Base-by-base conservation (phyloP, 139 green algal genomes). In the Mesotaenium endlicherianum region DNA sequence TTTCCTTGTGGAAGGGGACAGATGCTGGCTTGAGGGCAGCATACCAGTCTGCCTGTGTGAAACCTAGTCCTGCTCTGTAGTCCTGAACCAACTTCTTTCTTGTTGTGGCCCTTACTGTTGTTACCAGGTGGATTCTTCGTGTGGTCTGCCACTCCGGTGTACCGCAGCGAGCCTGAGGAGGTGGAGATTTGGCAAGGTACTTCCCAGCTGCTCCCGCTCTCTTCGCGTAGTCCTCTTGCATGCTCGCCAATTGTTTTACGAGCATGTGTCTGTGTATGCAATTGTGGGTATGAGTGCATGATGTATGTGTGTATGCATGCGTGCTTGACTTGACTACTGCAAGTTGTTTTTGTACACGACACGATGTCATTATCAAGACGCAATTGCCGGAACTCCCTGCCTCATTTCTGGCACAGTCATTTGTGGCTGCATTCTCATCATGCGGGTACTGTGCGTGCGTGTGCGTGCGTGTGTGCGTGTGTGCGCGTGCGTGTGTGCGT, bases 41-140 rank as follows among this genome's bases (percentile, higher is more conserved):
- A n/a, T n/a, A n/a, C n/a, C n/a, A n/a, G n/a, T n/a, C n/a, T n/a
- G n/a, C n/a, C n/a, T n/a, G n/a, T n/a, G n/a, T n/a, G n/a, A n/a
- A n/a, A n/a, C n/a, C n/a, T n/a, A n/a, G n/a, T n/a, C n/a, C n/a
- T n/a, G n/a, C n/a, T n/a, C n/a, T n/a, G n/a, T n/a, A n/a, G n/a
- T n/a, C n/a, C n/a, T n/a, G n/a, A n/a, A n/a, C n/a, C n/a, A n/a
- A n/a, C n/a, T n/a, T n/a, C n/a, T n/a, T n/a, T n/a, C n/a, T n/a
- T n/a, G n/a, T n/a, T n/a, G n/a, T n/a, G n/a, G n/a, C n/a, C n/a
- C n/a, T n/a, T n/a, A n/a, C n/a, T n/a, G n/a, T n/a, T n/a, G n/a
- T n/a, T n/a, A n/a, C n/a, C n/a, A n/a, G 80, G 80, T 5, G 80
- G 80, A 31, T 86, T 39, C 34, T 86, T 81, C 36, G 38, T 86